Evolutionary conservation across 495 filamentous ascomycete species (phyloP).

Genomic region (Ascodesmis nigricans): DNA sequence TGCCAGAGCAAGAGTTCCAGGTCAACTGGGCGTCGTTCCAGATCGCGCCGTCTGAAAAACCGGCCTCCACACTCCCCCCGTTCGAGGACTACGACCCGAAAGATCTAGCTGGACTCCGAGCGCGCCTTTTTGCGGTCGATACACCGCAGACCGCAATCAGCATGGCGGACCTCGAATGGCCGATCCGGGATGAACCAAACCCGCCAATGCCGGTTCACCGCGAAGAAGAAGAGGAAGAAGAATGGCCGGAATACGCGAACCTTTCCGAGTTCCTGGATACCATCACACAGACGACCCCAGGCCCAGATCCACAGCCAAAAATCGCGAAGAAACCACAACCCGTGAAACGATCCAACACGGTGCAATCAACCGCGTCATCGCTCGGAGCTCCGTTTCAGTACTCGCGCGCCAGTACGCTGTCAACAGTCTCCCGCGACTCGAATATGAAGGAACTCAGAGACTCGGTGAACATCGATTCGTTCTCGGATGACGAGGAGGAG

Average conservation of each 20-base stretch:
- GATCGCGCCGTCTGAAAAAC: constrained; percentile 7
- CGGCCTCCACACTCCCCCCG: background rate
- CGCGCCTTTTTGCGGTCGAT: constrained; percentile 4
- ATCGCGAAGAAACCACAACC: too few relatives aligned
- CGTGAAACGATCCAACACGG: constrained; percentile 4
- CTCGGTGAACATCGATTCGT: constrained; percentile 4
- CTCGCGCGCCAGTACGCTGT: constrained; percentile 7
- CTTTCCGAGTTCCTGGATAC: too few relatives aligned
- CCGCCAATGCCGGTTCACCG: background rate
- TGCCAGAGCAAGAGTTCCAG: constrained; percentile 14
- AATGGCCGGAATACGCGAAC: too few relatives aligned
- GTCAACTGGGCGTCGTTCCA: constrained; percentile 15
- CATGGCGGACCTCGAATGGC: constrained; percentile 10
- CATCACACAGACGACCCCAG: background rate
- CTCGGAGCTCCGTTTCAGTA: constrained; percentile 20
- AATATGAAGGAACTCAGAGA: background rate
- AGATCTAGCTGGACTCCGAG: constrained; percentile 4
- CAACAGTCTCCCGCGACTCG: background rate
- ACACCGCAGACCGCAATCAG: constrained; percentile 7
- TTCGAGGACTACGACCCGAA: constrained; percentile 13
- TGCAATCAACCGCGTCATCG: constrained; percentile 19
- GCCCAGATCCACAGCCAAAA: constrained; percentile 5
- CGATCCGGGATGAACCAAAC: constrained; percentile 8
- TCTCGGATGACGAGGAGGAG: constrained; percentile 11
- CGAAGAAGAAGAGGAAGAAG: too few relatives aligned